Evolutionary conservation across 805 yeast species (phyloP), one percentile per base, ranked within the genome.

Genomic region (Suhomyces sp.): DNA sequence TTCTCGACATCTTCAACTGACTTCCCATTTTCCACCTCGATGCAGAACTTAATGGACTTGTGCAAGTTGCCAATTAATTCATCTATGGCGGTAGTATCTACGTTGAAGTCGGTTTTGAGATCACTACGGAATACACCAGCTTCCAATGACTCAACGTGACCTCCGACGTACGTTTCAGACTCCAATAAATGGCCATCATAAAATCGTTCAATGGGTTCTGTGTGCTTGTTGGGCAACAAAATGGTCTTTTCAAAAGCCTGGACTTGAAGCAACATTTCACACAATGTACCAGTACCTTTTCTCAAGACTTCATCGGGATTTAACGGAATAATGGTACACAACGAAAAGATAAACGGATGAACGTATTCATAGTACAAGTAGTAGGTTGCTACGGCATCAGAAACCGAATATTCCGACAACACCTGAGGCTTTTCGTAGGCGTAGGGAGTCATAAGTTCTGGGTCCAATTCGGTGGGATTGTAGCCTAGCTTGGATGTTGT

Each of bases 321-420:
- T 60, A 94, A 74, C 0, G 99, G 99, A 70, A 94, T 83, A 65
- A 94, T 96, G 10, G 96, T 91, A 69, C 98, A 92, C 53, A 94
- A 82, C 2, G 99, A 94, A 64, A 94, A 91, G 59, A 94, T 87
- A 72, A 94, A 94, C 1, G 98, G 98, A 68, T 92, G 98, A 48
- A 94, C 97, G 65, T 94, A 96, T 69, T 94, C 94, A 83, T 87
- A 92, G 73, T 92, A 94, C 44, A 94, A 75, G 68, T 94, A 94
- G 66, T 92, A 94, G 0, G 99, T 94, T 4, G 99, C 99, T 39
- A 96, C 99, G 10, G 99, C 99, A 78, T 94, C 99, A 52, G 99
- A 96, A 24, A 94, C 99, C 0, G 99, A 96, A 68, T 94, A 94
- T 65, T 96, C 99, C 0, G 99, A 90, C 48, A 94, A 71, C 3